Evolutionary conservation across 768 basidiomycete genomes (phyloP).

Genomic region (Hemileccinum impolitum): DNA sequence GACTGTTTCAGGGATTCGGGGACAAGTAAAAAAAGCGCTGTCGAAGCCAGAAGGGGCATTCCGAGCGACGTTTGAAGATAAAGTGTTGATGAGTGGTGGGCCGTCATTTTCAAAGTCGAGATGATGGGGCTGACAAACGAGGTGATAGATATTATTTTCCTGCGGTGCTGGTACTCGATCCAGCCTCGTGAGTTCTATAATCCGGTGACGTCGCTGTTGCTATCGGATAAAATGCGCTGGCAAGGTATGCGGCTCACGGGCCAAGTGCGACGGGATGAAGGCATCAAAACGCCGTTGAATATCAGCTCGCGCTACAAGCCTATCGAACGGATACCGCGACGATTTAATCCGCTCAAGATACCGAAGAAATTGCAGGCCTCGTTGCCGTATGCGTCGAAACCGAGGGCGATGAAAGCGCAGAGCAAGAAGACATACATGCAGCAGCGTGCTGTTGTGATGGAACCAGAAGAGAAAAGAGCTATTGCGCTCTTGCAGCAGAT

Average conservation of each 20-base stretch:
- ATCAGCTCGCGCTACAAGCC: slow-evolving; percentile 87
- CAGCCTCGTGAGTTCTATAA: slow-evolving; percentile 96
- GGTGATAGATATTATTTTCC: slow-evolving; percentile 80
- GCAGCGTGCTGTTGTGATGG: slow-evolving; percentile 92
- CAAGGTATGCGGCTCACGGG: slow-evolving; percentile 95
- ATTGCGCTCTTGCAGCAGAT: slow-evolving; percentile 92
- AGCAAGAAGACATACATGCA: slow-evolving; percentile 80
- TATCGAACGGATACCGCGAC: slow-evolving; percentile 72
- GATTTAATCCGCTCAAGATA: slow-evolving; percentile 88
- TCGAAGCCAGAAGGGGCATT: slow-evolving; percentile 95
- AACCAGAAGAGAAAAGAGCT: slow-evolving; percentile 93
- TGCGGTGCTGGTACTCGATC: slow-evolving; percentile 95
- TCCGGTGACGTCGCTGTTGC: slow-evolving; percentile 86
- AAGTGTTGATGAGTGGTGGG: slow-evolving; percentile 92
- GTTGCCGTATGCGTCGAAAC: slow-evolving; percentile 91
- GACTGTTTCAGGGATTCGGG: slow-evolving; percentile 93
- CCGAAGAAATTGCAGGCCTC: slow-evolving; percentile 87
- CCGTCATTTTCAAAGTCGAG: slow-evolving; percentile 9
- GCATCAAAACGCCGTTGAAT: slow-evolving; percentile 73
- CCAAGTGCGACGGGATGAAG: slow-evolving; percentile 83
- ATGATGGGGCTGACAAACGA: neutral
- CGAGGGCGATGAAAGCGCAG: slow-evolving; percentile 77
- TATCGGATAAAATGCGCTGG: slow-evolving; percentile 83
- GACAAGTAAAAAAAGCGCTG: slow-evolving; percentile 95
- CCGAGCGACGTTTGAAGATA: slow-evolving; percentile 97